Base-by-base conservation (phyloP, 345 rosid genomes). In the Boechera divaricarpa region DNA sequence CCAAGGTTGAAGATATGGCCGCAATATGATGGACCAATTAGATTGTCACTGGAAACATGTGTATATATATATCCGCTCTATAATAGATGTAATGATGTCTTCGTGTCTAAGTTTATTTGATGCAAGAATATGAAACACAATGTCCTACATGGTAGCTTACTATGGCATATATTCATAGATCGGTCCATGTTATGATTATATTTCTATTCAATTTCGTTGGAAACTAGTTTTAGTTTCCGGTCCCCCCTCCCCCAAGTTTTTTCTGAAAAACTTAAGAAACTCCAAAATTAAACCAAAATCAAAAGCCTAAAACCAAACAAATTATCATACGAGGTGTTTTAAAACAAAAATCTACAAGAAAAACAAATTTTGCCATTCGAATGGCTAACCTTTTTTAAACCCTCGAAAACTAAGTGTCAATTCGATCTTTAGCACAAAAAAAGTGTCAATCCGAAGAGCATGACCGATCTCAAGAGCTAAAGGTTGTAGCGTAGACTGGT, bases 121-220 rank as follows among this genome's bases (percentile, higher is more conserved):
- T 66, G 10, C 72, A 56, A 64, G 49, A 56, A 24, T 33, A 3
- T 56, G 66, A 44, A 47, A 57, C 72, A 67, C 61, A 47, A 7
- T 74, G 59, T 51, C 79, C 73, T 57, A 66, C 73, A 57, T 67
- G 60, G 72, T 57, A 47, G 9, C 49, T 45, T 54, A 29, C 56
- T 55, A 54, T 61, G 70, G 1, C 56, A 74, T 73, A 45, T 47
- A 35, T 55, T 56, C 38, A 60, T 36, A 61, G 58, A 48, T 62
- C 35, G 41, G 67, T 62, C 51, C 51, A 44, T 65, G 16, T 65
- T 35, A 56, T 66, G 21, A 42, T 44, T 5, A 44, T 45, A 24
- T 21, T 74, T 55, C 36, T 2, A 13, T 56, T 36, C 66, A 35
- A 0, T n/a, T 18, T 57, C 8, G 42, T 31, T 73, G 44, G 32